Evolutionary conservation across 345 rosid species (phyloP), one percentile per base, ranked within the genome.

Genomic region (Pseudoturritis turrita): DNA sequence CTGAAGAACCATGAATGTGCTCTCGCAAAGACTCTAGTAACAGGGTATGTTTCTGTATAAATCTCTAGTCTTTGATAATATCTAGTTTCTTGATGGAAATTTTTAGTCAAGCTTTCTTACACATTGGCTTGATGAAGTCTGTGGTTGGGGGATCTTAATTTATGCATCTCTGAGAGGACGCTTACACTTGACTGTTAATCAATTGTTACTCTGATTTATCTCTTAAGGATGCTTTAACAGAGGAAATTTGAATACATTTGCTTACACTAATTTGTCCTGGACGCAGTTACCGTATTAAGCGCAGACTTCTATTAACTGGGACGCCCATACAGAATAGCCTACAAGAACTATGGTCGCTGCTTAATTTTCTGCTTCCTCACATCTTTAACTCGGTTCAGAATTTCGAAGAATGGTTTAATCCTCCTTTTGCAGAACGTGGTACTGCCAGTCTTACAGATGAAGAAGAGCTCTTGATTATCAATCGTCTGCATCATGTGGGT

Each of bases 361-460:
- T 96, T 68, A 96, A 96, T 81, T 96, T 92, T 81, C 96, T 96
- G 54, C 98, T 96, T 62, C 99, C 99, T 25, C 83, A 80, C 65
- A 96, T 92, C 63, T 92, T 96, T 71, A 96, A 96, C 82, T 96
- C 99, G 3, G 92, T 87, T 67, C 83, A 77, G 72, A 92, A 90
- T 68, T 96, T 96, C 43, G 99, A 88, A 85, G 99, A 96, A 72
- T 96, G 99, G 99, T 96, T 96, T 79, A 96, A 96, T 84, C 94
- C 97, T 61, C 99, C 98, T 66, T 96, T 96, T 54, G 93, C 93
- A 46, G 99, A 90, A 67, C 92, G 97, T 55, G 92, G 81, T 73
- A 88, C 88, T 54, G 86, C 90, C 51, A 81, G 89, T 79, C 97
- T 96, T 69, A 72, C 92, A 3, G 99, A 86, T 65, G 99, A 96